Evolutionary conservation across 176 grass and related monocot species (phyloP).

Genomic region (Saccharum officinarum): DNA sequence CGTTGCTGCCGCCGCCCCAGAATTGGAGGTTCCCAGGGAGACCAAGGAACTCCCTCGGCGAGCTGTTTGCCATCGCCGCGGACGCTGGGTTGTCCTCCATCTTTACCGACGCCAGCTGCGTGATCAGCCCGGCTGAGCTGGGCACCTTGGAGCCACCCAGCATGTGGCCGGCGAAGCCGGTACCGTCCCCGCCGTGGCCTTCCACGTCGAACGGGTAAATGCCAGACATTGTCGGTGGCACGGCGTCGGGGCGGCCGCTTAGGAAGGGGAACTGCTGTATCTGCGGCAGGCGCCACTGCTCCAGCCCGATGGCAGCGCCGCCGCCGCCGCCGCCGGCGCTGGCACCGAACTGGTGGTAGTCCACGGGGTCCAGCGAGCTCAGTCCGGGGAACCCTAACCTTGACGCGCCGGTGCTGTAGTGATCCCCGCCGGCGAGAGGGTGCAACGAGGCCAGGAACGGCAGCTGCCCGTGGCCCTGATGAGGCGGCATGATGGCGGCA

Average conservation of each 20-base stretch:
- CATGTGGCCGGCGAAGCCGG: conserved; percentile 44
- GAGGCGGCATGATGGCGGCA: conserved; percentile 25
- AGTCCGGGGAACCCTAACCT: conserved; percentile 71
- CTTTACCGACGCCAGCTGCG: conserved; percentile 74
- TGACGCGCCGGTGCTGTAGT: conserved; percentile 51
- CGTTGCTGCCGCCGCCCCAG: conserved; percentile 39
- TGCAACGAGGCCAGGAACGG: conserved; percentile 73
- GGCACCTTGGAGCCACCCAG: conserved; percentile 49
- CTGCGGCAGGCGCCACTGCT: conserved; percentile 72
- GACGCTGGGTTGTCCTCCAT: conserved; percentile 66
- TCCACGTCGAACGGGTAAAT: conserved; percentile 63
- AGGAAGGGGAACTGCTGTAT: conserved; percentile 82
- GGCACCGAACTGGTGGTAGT: conserved; percentile 65
- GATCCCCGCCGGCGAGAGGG: conserved; percentile 42
- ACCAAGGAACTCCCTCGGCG: conserved; percentile 61
- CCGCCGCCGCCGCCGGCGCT: neutral
- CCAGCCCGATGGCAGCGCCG: conserved; percentile 48
- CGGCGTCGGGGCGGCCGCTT: conserved; percentile 38
- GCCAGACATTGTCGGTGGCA: conserved; percentile 45
- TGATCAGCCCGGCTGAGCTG: conserved; percentile 51
- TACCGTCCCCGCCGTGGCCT: conserved; percentile 29
- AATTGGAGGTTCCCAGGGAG: conserved; percentile 68
- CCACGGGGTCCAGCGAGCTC: conserved; percentile 52
- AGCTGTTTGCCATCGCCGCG: conserved; percentile 37
- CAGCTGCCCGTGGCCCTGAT: conserved; percentile 35